A percentile compares a stretch with the other conserved stretches of the same genome.
Evolutionary conservation across 441 rosid genomes (phyloP).

Genomic region (Pelargonium fulgidum): DNA sequence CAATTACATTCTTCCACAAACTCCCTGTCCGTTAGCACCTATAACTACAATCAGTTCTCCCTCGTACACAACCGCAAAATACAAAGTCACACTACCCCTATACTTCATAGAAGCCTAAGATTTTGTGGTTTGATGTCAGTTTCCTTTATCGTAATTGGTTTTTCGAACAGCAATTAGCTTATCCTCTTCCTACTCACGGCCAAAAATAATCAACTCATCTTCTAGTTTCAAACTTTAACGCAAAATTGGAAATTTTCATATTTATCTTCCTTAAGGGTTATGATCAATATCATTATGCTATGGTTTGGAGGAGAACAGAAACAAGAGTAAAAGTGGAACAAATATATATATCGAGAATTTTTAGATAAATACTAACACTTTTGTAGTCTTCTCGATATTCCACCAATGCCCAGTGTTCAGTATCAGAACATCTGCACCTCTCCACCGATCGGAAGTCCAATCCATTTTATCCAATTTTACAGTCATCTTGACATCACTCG

Average conservation of each 20-base stretch:
- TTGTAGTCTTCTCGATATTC: conserved; percentile 60
- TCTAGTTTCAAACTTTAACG: not conserved
- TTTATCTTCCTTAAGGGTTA: not conserved
- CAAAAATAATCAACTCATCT: no score
- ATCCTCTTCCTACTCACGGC: no score
- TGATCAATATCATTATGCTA: not conserved
- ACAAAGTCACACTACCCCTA: no score
- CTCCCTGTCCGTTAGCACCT: no score
- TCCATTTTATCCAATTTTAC: conserved; percentile 58
- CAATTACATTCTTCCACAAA: no score
- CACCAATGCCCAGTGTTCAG: conserved; percentile 88
- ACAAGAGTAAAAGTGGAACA: not conserved
- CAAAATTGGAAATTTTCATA: not conserved
- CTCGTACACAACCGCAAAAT: no score
- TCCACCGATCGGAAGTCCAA: conserved; percentile 53
- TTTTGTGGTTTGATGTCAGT: no score
- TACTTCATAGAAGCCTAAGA: no score
- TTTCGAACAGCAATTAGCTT: no score
- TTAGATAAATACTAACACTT: conserved; percentile 34
- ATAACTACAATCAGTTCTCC: no score
- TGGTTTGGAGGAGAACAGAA: not conserved
- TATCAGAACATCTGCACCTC: conserved; percentile 54
- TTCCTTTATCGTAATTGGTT: no score
- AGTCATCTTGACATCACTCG: conserved; percentile 44
- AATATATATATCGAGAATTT: not conserved